phyloP scores from a whole-genome alignment of 768 basidiomycete genomes.

The Rhizopogon roseolus region DNA sequence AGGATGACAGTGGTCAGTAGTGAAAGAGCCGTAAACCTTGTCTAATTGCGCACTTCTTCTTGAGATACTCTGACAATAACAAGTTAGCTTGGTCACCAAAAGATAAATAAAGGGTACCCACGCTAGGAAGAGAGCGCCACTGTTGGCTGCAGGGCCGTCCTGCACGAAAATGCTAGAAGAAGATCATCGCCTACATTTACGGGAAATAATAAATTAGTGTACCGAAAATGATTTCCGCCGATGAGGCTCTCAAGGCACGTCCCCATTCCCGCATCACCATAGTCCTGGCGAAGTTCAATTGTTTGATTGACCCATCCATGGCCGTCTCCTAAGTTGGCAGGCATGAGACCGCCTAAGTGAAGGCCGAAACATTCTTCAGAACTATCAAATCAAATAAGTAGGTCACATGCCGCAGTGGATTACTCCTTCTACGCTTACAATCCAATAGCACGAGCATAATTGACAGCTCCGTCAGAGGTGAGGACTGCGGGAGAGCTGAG shows the following conservation, averaged over 20 bases:
- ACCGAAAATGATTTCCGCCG: conserved; percentile 49
- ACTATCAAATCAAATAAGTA: conserved; percentile 15
- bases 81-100: neutral
- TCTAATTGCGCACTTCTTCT: conserved; percentile 31
- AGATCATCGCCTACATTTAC: neutral
- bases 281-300: conserved; percentile 41
- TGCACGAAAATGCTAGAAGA: conserved; percentile 39
- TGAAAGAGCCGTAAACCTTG: neutral
- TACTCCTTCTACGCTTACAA: conserved; percentile 38
- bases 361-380: conserved; percentile 34
- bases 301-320: conserved; percentile 40
- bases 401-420: neutral
- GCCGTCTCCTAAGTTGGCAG: conserved; percentile 46
- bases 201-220: neutral
- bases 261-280: conserved; percentile 28
- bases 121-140: conserved; percentile 54
- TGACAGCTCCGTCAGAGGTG: conserved; percentile 50
- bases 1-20: neutral
- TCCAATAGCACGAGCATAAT: conserved; percentile 57
- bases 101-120: conserved; percentile 22
- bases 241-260: conserved; percentile 41
- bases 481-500: conserved; percentile 53
- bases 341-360: conserved; percentile 31
- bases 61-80: conserved; percentile 35
- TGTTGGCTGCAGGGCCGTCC: conserved; percentile 38